Percentiles rank a stretch among this genome's conserved stretches.
These are phyloP conservation scores for Cyclotella distinguenda DNA, from an alignment of 108 stramenopile species.

Conservation along the genomic window DNA sequence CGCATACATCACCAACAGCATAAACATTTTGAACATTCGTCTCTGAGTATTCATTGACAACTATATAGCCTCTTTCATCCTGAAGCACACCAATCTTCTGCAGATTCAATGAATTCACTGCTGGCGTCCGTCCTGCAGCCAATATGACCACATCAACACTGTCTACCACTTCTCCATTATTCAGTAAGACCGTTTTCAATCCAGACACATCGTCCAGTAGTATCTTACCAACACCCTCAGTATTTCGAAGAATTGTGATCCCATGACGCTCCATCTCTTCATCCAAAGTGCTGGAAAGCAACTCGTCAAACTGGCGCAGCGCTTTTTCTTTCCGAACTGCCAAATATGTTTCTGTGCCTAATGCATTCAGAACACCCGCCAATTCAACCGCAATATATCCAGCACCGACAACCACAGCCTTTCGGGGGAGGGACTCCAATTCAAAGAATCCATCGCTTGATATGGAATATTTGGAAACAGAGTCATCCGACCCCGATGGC, in stretches of 20 bases:
- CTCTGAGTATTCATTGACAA: conserved; percentile 76
- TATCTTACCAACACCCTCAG: conserved; percentile 51
- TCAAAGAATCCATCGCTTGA: conserved; percentile 90
- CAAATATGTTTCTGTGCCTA: conserved; percentile 82
- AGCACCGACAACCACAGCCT: conserved; percentile 84
- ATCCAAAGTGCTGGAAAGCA: conserved; percentile 61
- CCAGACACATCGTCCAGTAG: conserved; percentile 36
- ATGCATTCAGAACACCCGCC: conserved; percentile 82
- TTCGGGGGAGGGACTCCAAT: conserved; percentile 73
- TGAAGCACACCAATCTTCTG: conserved; percentile 62
- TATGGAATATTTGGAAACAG: conserved; percentile 66
- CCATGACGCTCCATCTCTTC: conserved; percentile 71
- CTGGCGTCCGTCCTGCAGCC: conserved; percentile 85
- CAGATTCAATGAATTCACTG: conserved; percentile 60
- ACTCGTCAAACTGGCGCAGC: conserved; percentile 73
- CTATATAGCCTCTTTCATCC: conserved; percentile 62
- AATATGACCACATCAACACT: conserved; percentile 78
- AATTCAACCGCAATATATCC: conserved; percentile 95
- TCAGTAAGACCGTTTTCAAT: conserved; percentile 57
- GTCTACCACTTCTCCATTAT: conserved; percentile 55
- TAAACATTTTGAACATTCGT: conserved; percentile 66
- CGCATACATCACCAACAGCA: conserved; percentile 85
- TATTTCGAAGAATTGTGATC: conserved; percentile 59
- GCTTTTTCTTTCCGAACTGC: conserved; percentile 62
- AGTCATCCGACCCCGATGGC: conserved; percentile 54